These are phyloP conservation scores for Pachyrhizus erosus DNA, from an alignment of 306 rosid genomes.

Conservation along the genomic window DNA sequence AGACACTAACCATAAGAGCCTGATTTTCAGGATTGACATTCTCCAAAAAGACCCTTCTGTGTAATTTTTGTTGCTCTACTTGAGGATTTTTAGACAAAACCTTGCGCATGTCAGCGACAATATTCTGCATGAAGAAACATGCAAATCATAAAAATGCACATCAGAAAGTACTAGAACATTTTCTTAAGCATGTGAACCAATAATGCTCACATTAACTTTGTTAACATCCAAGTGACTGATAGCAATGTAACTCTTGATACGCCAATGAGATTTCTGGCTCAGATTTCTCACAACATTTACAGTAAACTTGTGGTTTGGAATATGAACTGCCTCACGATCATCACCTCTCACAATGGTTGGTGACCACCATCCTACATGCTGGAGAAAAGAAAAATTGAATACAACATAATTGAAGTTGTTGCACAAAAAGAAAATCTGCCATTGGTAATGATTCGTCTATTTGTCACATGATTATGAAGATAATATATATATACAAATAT, in stretches of 20 bases:
- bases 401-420: conserved; percentile 15
- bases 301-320: conserved; percentile 97
- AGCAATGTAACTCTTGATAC: conserved; percentile 88
- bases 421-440: conserved; percentile 32
- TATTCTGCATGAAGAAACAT: conserved; percentile 57
- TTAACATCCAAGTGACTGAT: conserved; percentile 94
- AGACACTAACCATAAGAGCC: conserved; percentile 75
- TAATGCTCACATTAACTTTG: conserved; percentile 86
- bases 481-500: background rate
- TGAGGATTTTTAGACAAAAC: conserved; percentile 96
- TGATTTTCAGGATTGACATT: conserved; percentile 80
- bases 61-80: conserved; percentile 99
- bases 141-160: conserved; percentile 26
- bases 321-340: conserved; percentile 99
- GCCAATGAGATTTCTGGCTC: conserved; percentile 98
- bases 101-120: conserved; percentile 98
- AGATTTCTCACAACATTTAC: conserved; percentile 96
- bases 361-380: conserved; percentile 99
- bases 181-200: conserved; percentile 39
- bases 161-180: conserved; percentile 29
- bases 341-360: conserved; percentile 98
- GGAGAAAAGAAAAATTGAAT: conserved; percentile 42
- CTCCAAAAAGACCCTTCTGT: conserved; percentile 93
- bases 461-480: conserved; percentile 23
- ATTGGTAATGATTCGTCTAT: conserved; percentile 24